A percentile compares a stretch with the other conserved stretches of the same genome.
Evolutionary conservation across 2,329 filamentous ascomycete species (phyloP).

Genomic region (Phaeomoniella chlamydospora): DNA sequence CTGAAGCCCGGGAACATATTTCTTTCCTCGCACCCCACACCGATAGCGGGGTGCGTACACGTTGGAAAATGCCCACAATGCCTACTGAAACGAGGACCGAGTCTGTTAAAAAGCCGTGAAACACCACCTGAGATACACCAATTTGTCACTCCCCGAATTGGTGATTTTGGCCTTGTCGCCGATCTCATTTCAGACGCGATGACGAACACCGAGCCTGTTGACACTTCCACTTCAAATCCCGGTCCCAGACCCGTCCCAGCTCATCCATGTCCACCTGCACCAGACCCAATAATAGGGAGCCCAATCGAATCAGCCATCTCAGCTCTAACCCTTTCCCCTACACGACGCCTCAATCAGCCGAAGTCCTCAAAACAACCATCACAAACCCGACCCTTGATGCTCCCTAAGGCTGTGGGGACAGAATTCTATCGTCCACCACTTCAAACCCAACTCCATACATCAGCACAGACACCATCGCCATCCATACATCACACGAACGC

Average conservation of each 20-base stretch:
- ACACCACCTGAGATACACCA: conserved; percentile 10
- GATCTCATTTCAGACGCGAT: conserved; percentile 24
- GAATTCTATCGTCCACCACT: conserved; percentile 45
- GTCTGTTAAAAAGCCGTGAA: not conserved
- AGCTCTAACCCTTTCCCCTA: not conserved
- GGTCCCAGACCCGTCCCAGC: not conserved
- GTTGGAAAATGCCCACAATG: conserved; percentile 9
- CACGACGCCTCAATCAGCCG: not conserved
- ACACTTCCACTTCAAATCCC: not conserved
- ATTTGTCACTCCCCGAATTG: conserved; percentile 46
- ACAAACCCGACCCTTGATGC: not conserved
- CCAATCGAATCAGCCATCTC: not conserved
- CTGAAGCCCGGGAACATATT: conserved; percentile 58
- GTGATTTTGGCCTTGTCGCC: conserved; percentile 53
- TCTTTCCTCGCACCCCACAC: conserved; percentile 32
- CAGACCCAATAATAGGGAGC: not conserved
- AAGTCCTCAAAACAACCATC: not conserved
- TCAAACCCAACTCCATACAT: conserved; percentile 6
- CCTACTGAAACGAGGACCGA: conserved; percentile 7
- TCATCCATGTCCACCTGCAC: not conserved
- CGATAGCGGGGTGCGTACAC: conserved; percentile 26
- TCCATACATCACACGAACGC: too few relatives aligned
- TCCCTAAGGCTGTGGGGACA: conserved; percentile 39
- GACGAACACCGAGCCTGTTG: conserved; percentile 6
- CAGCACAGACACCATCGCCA: conserved; percentile 4